phyloP scores from a whole-genome alignment of 768 basidiomycete genomes.

The Myochromella boudieri region DNA sequence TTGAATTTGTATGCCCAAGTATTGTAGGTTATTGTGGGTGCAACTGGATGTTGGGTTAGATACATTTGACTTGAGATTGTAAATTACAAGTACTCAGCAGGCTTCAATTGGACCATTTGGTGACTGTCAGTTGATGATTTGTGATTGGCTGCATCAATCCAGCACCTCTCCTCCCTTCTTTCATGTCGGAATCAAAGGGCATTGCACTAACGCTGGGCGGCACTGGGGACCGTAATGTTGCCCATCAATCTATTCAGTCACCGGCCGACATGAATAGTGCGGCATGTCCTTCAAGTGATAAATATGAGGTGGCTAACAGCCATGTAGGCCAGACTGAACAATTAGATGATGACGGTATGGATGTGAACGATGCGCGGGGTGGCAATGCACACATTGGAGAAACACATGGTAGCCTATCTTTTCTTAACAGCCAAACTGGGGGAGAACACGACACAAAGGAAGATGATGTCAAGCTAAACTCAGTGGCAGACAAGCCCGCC shows the following conservation, averaged over 20 bases:
- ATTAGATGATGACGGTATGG: constrained; percentile 15
- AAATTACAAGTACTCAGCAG: no score
- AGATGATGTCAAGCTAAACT: constrained; percentile 23
- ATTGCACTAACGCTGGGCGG: constrained; percentile 17
- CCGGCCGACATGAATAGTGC: constrained; percentile 16
- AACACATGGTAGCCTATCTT: constrained; percentile 8
- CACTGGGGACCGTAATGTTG: constrained; percentile 14
- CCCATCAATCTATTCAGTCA: constrained; percentile 15
- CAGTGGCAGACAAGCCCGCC: constrained; percentile 32
- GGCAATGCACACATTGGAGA: constrained; percentile 17
- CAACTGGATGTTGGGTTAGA: no score
- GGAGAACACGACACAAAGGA: constrained; percentile 23
- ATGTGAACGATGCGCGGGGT: constrained; percentile 7
- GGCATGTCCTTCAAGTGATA: constrained; percentile 26
- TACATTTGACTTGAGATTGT: no score
- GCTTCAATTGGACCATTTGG: no score
- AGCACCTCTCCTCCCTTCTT: constrained; percentile 8
- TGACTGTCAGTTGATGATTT: constrained; percentile 31
- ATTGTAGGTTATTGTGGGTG: constrained; percentile 4
- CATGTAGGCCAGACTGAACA: constrained; percentile 19
- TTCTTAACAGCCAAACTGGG: constrained; percentile 20
- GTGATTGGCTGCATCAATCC: constrained; percentile 22
- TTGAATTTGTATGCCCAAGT: constrained; percentile 64
- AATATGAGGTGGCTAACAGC: constrained; percentile 24
- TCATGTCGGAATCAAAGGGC: constrained; percentile 27